phyloP scores from a whole-genome alignment of 2,329 filamentous ascomycete species.

The Neopestalotiopsis sp. region DNA sequence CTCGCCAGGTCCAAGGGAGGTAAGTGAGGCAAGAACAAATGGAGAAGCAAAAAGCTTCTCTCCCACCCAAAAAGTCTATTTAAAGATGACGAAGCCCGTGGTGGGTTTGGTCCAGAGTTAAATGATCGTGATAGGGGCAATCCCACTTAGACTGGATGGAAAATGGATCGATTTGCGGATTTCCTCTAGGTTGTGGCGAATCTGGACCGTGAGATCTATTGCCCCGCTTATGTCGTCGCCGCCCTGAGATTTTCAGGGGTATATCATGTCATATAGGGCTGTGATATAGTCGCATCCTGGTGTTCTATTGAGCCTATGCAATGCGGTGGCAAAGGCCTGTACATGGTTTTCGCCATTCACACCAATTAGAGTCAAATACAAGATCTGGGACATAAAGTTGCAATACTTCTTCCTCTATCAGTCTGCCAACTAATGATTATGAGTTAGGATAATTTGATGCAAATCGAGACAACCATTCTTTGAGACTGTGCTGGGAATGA shows the following conservation, averaged over 20 bases:
- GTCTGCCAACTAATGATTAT: too few species aligned
- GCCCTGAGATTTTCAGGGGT: not conserved
- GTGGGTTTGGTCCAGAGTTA: not conserved
- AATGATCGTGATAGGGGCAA: not conserved
- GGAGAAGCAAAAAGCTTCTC: not conserved
- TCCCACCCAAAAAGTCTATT: not conserved
- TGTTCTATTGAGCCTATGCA: not conserved
- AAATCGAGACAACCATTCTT: too few species aligned
- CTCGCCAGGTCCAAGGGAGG: not conserved
- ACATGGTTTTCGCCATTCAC: not conserved
- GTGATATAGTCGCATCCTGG: not conserved
- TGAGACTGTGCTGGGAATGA: not conserved
- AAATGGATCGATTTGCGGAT: not conserved
- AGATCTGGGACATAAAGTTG: too few species aligned
- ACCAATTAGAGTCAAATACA: not conserved
- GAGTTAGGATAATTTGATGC: too few species aligned
- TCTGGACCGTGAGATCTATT: not conserved
- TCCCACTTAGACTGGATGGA: not conserved
- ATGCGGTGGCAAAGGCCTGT: not conserved
- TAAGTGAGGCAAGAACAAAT: not conserved
- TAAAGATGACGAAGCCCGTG: not conserved
- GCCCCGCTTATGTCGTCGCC: slow-evolving; percentile 1
- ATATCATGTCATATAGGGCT: not conserved
- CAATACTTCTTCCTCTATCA: too few species aligned
- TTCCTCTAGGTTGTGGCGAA: not conserved